Percentiles rank a stretch among this genome's conserved stretches.
These are phyloP conservation scores for Macadamia integrifolia DNA, from an alignment of 164 flowering plant genomes.

Conservation along the genomic window DNA sequence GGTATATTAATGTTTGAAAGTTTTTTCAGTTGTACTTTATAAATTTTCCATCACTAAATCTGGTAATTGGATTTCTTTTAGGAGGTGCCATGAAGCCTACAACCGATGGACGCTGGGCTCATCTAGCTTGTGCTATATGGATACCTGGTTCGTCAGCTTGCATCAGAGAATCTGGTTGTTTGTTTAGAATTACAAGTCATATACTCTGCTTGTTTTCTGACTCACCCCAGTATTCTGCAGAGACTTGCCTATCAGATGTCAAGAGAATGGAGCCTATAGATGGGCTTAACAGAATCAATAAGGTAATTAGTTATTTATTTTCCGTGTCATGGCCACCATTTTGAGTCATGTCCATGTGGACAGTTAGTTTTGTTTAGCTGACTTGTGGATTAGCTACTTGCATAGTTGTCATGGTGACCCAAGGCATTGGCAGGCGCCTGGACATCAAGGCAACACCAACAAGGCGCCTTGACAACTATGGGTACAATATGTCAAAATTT, in stretches of 20 bases:
- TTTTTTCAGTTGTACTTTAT: neutral
- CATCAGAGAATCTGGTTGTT: neutral
- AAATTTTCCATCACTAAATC: constrained; percentile 8
- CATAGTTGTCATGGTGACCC: no score
- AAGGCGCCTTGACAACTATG: no score
- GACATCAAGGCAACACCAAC: no score
- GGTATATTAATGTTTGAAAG: constrained; percentile 35
- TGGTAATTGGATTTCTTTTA: constrained; percentile 20
- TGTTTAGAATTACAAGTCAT: neutral
- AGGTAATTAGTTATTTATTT: constrained; percentile 41
- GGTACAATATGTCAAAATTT: no score
- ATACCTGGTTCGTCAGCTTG: constrained; percentile 67
- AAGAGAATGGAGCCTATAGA: constrained; percentile 98
- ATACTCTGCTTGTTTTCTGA: constrained; percentile 7
- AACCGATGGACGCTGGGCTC: constrained; percentile 98
- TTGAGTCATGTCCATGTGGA: no score
- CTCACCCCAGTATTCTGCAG: constrained; percentile 36
- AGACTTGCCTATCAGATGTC: constrained; percentile 87
- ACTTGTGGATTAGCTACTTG: no score
- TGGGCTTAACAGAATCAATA: constrained; percentile 72
- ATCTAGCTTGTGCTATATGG: constrained; percentile 99
- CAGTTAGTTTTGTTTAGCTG: no score
- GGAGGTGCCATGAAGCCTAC: constrained; percentile 99
- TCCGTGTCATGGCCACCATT: no score
- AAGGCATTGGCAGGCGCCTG: no score